Conservation (phyloP, 192 early-diverging fungal genomes). For the Backusella liffmaniae region DNA sequence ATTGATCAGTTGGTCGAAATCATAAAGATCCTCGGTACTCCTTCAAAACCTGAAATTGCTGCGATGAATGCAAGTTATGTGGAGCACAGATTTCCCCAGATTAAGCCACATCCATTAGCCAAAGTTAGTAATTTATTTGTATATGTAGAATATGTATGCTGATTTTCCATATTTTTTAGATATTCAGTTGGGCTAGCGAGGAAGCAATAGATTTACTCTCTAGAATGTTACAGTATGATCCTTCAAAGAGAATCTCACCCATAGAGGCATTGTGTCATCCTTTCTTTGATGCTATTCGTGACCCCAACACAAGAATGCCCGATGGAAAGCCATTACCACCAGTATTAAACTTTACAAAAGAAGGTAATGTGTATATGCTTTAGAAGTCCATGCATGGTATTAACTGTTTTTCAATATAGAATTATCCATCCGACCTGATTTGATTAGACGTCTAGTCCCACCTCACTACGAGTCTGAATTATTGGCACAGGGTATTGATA, state of each 20-base stretch:
- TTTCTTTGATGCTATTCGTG: slow-evolving; percentile 96
- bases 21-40: slow-evolving; percentile 98
- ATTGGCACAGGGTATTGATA: slow-evolving; percentile 63
- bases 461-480: slow-evolving; percentile 69
- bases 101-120: slow-evolving; percentile 87
- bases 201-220: slow-evolving; percentile 87
- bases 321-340: slow-evolving; percentile 82
- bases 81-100: slow-evolving; percentile 98
- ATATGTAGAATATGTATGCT: slow-evolving; percentile 61
- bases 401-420: slow-evolving; percentile 45
- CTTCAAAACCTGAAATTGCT: slow-evolving; percentile 93
- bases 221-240: slow-evolving; percentile 89
- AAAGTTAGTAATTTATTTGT: slow-evolving; percentile 61
- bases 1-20: slow-evolving; percentile 99
- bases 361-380: slow-evolving; percentile 48
- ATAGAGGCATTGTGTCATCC: slow-evolving; percentile 91
- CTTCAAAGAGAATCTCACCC: slow-evolving; percentile 76
- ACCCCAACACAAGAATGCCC: slow-evolving; percentile 75
- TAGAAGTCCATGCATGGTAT: not conserved
- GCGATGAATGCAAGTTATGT: slow-evolving; percentile 98
- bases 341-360: slow-evolving; percentile 85
- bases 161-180: slow-evolving; percentile 54
- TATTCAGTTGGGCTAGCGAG: slow-evolving; percentile 65
- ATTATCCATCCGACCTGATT: slow-evolving; percentile 83
- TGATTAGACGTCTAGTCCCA: slow-evolving; percentile 82